phyloP scores from a whole-genome alignment of 1,284 basidiomycete genomes.

The Ceratobasidium sp. region DNA sequence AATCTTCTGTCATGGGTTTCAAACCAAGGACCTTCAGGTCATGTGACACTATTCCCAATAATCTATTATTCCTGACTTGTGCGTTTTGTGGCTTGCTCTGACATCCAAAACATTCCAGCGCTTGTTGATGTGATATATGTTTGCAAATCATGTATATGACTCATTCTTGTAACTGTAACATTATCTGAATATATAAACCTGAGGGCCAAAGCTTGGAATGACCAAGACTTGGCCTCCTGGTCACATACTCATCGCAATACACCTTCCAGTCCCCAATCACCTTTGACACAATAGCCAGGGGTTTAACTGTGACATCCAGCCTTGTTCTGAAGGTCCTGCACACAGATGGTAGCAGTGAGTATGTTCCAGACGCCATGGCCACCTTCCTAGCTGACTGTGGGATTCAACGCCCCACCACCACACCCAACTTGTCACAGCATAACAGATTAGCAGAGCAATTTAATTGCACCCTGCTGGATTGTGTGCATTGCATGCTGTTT shows the following conservation, averaged over 20 bases:
- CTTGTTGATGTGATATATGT: no score
- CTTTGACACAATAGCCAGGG: no score
- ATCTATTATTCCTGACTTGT: neutral
- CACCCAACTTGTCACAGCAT: conserved; percentile 16
- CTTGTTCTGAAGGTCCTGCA: conserved; percentile 41
- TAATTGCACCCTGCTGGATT: conserved; percentile 28
- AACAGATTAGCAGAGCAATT: conserved; percentile 37
- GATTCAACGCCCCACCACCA: conserved; percentile 23
- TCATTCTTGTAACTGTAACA: no score
- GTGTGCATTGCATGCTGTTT: neutral
- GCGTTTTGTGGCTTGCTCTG: neutral
- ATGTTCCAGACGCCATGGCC: neutral
- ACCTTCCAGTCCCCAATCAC: no score
- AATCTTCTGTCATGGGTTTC: neutral
- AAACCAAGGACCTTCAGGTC: neutral
- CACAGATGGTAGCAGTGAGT: conserved; percentile 49
- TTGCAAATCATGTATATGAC: no score
- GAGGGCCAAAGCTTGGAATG: no score
- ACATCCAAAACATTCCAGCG: neutral
- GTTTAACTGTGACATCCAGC: no score
- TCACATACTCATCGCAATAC: no score
- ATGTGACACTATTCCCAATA: neutral
- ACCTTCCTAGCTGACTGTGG: neutral
- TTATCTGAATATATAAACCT: no score
- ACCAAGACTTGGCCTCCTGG: no score